Conservation (phyloP, 2,329 filamentous ascomycete species). For the Incumbomyces delicatus region DNA sequence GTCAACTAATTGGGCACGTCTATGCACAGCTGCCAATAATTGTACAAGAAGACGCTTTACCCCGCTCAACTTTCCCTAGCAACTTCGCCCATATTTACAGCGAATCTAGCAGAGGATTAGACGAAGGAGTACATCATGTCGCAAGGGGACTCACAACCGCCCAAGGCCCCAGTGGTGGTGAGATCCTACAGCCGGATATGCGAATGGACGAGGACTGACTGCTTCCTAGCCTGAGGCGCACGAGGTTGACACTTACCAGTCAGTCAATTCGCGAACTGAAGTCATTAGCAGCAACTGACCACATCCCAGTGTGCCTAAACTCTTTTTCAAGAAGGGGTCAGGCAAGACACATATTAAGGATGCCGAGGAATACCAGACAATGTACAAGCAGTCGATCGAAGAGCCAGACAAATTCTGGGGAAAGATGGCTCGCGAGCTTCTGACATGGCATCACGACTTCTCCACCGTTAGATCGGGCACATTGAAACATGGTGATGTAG, state of each 20-base stretch:
- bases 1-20: too few relatives aligned
- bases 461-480: conserved; percentile 74
- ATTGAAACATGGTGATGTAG: conserved; percentile 68
- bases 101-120: not conserved
- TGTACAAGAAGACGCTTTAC: too few relatives aligned
- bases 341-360: conserved; percentile 49
- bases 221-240: conserved; percentile 32
- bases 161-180: conserved; percentile 31
- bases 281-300: conserved; percentile 4
- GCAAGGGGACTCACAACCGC: conserved; percentile 26
- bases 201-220: not conserved
- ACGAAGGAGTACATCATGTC: conserved; percentile 24
- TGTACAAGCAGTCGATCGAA: conserved; percentile 76
- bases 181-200: conserved; percentile 11
- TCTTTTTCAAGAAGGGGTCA: conserved; percentile 51
- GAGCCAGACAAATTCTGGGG: conserved; percentile 87
- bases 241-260: conserved; percentile 41
- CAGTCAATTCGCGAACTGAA: conserved; percentile 2
- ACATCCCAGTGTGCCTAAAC: conserved; percentile 41
- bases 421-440: conserved; percentile 70
- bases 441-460: conserved; percentile 87
- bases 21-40: too few relatives aligned
- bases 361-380: conserved; percentile 52
- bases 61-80: not conserved
- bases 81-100: not conserved